phyloP scores from a whole-genome alignment of 2,329 filamentous ascomycete genomes.

The Calonectria pseudoturangicola region DNA sequence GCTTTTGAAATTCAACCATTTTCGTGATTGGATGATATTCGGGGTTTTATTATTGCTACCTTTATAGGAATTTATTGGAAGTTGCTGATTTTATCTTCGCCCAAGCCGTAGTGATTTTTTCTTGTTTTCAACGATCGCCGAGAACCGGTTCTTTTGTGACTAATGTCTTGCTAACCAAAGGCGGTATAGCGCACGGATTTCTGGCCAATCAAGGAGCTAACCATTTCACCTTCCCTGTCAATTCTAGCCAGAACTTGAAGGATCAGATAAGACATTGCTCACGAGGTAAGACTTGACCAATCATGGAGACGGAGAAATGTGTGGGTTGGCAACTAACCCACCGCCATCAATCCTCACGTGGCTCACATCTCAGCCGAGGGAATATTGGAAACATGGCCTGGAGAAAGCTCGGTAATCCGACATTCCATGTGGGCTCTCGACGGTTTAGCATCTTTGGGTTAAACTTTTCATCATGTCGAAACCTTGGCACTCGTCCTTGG shows the following conservation, averaged over 20 bases:
- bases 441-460: neutral
- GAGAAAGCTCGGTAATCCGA: neutral
- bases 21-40: no score
- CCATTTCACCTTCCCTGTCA: neutral
- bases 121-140: no score
- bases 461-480: neutral
- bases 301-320: neutral
- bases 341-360: neutral
- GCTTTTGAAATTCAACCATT: neutral
- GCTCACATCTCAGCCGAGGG: neutral
- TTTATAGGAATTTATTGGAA: no score
- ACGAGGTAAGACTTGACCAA: neutral
- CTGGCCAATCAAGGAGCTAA: neutral
- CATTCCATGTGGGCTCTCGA: neutral
- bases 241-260: neutral
- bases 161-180: no score
- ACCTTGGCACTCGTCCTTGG: neutral
- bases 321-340: neutral
- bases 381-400: neutral
- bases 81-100: no score
- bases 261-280: constrained; percentile 9
- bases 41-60: no score
- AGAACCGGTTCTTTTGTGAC: no score
- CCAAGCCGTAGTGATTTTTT: no score
- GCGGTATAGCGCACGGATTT: no score